Conservation (phyloP, 2,329 filamentous ascomycete genomes). For the Talaromyces sp. region DNA sequence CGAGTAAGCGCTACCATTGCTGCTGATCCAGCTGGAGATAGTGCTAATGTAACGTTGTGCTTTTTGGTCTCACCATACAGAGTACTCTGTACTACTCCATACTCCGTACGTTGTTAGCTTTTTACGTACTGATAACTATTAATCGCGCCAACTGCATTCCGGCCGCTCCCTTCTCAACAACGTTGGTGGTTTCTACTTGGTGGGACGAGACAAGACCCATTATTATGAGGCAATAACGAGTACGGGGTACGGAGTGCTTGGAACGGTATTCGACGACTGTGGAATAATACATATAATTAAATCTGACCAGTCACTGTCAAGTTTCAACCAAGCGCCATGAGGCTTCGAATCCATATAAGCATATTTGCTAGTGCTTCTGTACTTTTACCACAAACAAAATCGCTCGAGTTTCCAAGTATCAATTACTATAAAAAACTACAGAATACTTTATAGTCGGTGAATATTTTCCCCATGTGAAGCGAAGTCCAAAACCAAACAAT, state of each 20-base stretch:
- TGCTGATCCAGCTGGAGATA: slow-evolving; percentile 46
- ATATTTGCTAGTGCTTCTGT: not conserved
- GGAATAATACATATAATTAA: not conserved
- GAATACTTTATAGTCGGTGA: not conserved
- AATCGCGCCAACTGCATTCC: too few species aligned
- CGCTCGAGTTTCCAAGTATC: too few species aligned
- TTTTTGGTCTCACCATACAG: too few species aligned
- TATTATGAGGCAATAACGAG: slow-evolving; percentile 42
- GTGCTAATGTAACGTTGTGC: slow-evolving; percentile 38
- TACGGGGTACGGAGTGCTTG: too few species aligned
- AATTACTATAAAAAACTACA: too few species aligned
- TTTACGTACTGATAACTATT: too few species aligned
- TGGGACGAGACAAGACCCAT: slow-evolving; percentile 53
- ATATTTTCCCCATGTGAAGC: not conserved
- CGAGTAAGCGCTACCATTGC: slow-evolving; percentile 9
- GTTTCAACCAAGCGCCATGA: not conserved
- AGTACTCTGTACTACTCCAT: too few species aligned
- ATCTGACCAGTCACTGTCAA: not conserved
- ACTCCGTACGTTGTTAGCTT: too few species aligned
- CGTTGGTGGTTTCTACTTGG: too few species aligned
- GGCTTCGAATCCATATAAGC: not conserved
- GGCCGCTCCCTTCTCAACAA: too few species aligned
- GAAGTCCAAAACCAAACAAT: not conserved
- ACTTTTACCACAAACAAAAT: not conserved
- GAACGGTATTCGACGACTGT: not conserved